Base-by-base conservation (phyloP, 495 filamentous ascomycete species). In the Tetracladium marchalianum region DNA sequence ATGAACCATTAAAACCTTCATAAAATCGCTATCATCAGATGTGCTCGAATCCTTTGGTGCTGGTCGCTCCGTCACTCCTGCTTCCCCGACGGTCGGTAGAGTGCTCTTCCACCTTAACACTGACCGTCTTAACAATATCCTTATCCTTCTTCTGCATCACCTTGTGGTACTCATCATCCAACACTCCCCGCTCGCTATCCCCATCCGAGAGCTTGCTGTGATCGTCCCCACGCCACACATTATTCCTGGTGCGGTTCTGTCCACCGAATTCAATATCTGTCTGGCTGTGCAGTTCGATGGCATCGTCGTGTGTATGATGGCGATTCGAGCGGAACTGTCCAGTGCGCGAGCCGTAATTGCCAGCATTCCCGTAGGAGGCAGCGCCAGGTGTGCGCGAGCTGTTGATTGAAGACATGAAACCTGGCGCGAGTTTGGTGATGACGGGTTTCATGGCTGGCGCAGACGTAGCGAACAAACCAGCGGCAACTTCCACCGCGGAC, bases 401-500 rank as follows among this genome's bases (percentile, higher is more conserved):
- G 7, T 16, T 16, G 18, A 36, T 43, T 17, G 47, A 43, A 16
- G 47, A 43, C 17, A 43, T 49, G 37, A 51, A 32, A 11, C 44
- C 39, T 5, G 51, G 46, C 1, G 42, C 43, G 3, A 49, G 31
- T 43, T 54, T 18, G 10, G 46, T 37, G 15, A 54, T 31, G 32
- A 54, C 42, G 7, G 51, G 51, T 10, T 45, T 39, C 16, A 54
- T 46, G 15, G 19, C 8, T 11, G 51, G 41, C 10, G 42, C 51
- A 2, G 38, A 50, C 11, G 43, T 38, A 33, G 46, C 49, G 43
- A 54, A 49, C 10, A 50, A 31, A 0, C 38, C 51, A 8, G 43
- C 43, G 19, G 19, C 9, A 16, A 54, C 38, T 41, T 49, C 51
- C 5, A 53, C 16, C 4, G 46, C 34, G n/a, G 40, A 40, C 51